Evolutionary conservation across 148 eudicot species (phyloP), one percentile per base, ranked within the genome.

Genomic region (Amaranthus hypochondriacus): DNA sequence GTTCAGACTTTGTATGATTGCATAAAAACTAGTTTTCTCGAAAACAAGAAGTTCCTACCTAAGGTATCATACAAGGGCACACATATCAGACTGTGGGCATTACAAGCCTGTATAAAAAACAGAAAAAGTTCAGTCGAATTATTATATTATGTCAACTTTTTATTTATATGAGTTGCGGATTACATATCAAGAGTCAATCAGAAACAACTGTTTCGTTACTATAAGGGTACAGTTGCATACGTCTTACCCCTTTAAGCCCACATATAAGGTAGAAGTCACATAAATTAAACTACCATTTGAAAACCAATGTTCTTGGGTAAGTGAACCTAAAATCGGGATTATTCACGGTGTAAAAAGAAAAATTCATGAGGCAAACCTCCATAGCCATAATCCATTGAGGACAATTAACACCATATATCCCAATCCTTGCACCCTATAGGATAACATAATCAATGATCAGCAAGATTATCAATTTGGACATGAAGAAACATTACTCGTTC

Each of bases 31-130:
- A 28, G 39, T 28, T 0, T 28, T 28, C 39, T 28, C 39, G 39
- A 28, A 28, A 10, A 49, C 7, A 48, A 48, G 42, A 11, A 12
- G 51, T 57, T 54, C 71, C 4, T 92, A 92, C 99, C 99, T 12
- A 96, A 88, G 62, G 97, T 96, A 74, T 96, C 99, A 69, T 96
- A 96, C 3, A 96, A 94, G 82, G 99, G 99, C 68, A 96, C 97
- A 76, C 97, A 90, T 61, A 96, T 84, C 77, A 92, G 83, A 77
- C 92, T 87, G 72, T 96, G 94, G 70, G 92, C 94, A 73, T 73
- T 85, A 84, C 99, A 96, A 43, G 97, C 97, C 99, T 95, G 73
- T 69, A 28, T 2, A 28, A 80, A 9, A 69, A 55, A 43, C 0
- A 13, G 12, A 0, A 28, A 14, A 11, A 8, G 15, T 6, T 53